phyloP scores from a whole-genome alignment of 2,329 filamentous ascomycete species.

The Hawksworthiomyces lignivorus region DNA sequence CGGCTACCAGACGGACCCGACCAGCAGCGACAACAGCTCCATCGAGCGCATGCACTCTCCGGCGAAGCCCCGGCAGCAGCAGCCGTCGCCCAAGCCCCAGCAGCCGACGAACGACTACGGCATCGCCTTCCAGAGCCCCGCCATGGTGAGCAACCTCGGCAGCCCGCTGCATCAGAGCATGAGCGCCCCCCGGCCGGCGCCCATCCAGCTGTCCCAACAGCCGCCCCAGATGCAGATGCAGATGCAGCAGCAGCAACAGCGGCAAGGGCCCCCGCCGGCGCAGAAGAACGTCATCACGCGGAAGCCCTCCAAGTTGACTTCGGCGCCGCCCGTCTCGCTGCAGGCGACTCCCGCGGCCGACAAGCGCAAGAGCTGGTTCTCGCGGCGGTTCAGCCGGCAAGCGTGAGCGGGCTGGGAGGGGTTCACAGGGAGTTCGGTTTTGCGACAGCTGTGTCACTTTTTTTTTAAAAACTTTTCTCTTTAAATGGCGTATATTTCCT shows the following conservation, averaged over 20 bases:
- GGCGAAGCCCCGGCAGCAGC: slow-evolving; percentile 32
- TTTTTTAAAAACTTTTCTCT: too few relatives aligned
- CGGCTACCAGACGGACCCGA: slow-evolving; percentile 75
- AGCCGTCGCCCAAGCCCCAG: slow-evolving; percentile 15
- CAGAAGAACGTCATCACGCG: slow-evolving; percentile 10
- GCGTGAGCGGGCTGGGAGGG: too few relatives aligned
- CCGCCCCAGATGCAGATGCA: not conserved
- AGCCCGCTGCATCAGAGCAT: slow-evolving; percentile 15
- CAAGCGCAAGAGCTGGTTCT: slow-evolving; percentile 88
- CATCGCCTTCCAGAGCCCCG: slow-evolving; percentile 43
- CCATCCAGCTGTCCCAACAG: slow-evolving; percentile 4
- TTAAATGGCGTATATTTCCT: too few relatives aligned
- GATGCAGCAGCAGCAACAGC: not conserved
- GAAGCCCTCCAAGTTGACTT: slow-evolving; percentile 25
- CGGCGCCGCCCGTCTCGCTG: slow-evolving; percentile 19
- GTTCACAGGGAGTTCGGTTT: too few relatives aligned
- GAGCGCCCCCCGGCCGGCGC: too few relatives aligned
- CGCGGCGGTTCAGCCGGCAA: slow-evolving; percentile 67
- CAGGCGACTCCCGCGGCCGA: slow-evolving; percentile 32
- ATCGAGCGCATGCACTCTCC: slow-evolving; percentile 63
- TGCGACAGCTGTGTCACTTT: too few relatives aligned
- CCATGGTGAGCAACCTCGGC: slow-evolving; percentile 21
- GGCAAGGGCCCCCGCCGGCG: not conserved
- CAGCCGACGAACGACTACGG: slow-evolving; percentile 52
- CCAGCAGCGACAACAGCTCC: slow-evolving; percentile 86